These are phyloP conservation scores for Jimgerdemannia lactiflua DNA, from an alignment of 192 early-diverging fungal species.

Conservation along the genomic window DNA sequence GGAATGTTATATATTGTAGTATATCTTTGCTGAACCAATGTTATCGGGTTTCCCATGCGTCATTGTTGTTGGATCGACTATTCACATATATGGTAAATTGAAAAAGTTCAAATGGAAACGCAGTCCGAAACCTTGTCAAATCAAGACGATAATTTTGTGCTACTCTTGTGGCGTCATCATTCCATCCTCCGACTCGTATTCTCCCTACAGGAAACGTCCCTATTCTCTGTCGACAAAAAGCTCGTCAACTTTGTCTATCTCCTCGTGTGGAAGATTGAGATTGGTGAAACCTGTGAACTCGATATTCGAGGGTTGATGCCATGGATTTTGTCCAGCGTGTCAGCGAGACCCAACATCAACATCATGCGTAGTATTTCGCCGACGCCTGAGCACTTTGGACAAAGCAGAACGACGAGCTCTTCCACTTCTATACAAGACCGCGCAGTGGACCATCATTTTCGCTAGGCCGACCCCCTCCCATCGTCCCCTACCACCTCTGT, in stretches of 20 bases:
- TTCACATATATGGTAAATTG: background rate
- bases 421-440: background rate
- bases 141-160: background rate
- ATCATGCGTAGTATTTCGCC: background rate
- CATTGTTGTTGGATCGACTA: background rate
- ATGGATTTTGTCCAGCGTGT: background rate
- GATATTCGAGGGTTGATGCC: background rate
- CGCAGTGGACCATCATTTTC: background rate
- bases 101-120: too few species aligned
- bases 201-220: background rate
- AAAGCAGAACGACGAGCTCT: background rate
- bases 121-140: too few species aligned
- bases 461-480: background rate
- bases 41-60: too few species aligned
- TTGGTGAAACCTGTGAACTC: background rate
- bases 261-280: background rate
- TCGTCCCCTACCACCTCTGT: background rate
- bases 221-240: background rate
- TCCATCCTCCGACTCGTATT: background rate
- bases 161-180: background rate
- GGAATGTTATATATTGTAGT: background rate
- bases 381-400: background rate
- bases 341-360: background rate
- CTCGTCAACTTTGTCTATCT: background rate
- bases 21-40: too few species aligned